Percentiles rank a stretch among this genome's conserved stretches.
Conservation (phyloP, 768 basidiomycete species). For the Cystobasidium onofrii region DNA sequence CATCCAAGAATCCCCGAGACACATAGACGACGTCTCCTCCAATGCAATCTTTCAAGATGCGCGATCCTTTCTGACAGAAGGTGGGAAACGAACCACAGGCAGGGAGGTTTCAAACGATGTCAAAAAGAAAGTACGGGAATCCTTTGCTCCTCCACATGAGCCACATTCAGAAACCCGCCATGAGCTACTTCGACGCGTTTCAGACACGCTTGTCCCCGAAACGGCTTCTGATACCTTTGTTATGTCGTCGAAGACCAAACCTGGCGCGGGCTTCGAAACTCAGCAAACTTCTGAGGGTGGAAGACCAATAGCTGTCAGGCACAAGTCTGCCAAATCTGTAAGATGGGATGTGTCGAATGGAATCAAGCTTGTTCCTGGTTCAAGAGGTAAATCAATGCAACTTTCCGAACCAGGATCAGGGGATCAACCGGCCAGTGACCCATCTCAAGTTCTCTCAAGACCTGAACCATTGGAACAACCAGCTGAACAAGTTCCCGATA, state of each 20-base stretch:
- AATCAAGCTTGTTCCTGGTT: neutral
- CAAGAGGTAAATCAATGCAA: neutral
- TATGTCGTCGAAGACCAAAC: neutral
- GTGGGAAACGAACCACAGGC: neutral
- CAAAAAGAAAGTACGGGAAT: neutral
- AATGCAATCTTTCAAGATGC: neutral
- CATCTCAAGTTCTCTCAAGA: neutral
- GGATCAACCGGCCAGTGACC: conserved; percentile 5
- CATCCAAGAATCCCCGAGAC: neutral
- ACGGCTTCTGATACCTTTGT: conserved; percentile 22
- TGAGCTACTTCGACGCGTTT: neutral
- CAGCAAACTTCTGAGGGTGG: neutral
- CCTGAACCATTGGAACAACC: conserved; percentile 21
- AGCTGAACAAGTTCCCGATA: neutral
- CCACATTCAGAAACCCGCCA: neutral
- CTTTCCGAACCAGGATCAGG: neutral
- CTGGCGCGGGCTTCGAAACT: neutral
- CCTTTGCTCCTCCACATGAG: neutral
- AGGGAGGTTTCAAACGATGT: neutral
- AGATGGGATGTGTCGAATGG: neutral
- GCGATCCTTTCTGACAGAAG: neutral
- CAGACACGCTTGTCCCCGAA: conserved; percentile 9
- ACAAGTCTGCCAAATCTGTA: conserved; percentile 12
- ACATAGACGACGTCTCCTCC: neutral
- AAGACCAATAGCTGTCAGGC: neutral